Base-by-base conservation (phyloP, 169 alveolate genomes). In the Plasmodium adleri region DNA sequence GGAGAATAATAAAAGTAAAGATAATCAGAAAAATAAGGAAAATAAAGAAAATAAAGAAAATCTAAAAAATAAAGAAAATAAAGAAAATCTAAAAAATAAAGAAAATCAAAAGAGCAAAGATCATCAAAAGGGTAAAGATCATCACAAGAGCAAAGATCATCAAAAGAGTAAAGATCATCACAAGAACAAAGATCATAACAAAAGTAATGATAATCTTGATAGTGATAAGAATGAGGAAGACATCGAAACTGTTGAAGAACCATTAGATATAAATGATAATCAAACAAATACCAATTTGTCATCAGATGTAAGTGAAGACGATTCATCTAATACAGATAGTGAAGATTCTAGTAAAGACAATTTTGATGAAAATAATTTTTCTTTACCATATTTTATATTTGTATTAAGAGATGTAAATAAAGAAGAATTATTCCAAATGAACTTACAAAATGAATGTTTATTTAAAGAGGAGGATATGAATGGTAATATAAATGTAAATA, bases 331-430 rank as follows among this genome's bases (percentile, higher is more conserved):
- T 12, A 20, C 85, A 54, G 68, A 72, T 26, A 72, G 68, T 17
- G 54, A 52, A 4, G 47, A 59, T 3, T 32, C 47, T 6, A 24
- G 43, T 17, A 47, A 47, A 12, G 88, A 43, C 10, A 60, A 60
- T 24, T 32, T 45, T 15, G 74, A 22, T n/a, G 64, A 74, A 10
- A 59, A 76, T 15, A 43, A 52, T 17, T 50, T 76, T 22, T 52
- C 15, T 20, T 20, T 64, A 39, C 88, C 88, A 4, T 39, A 76
- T 64, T 76, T 76, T 52, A 39, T 76, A 17, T 76, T 76, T 59
- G 59, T 76, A 32, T 39, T 76, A 58, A 64, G 88, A 70, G 88
- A 76, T 56, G 20, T 67, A 6, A 64, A 67, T 17, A 32, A 15
- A 9, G 54, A 67, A 15, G 64, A 32, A 9, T 39, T 22, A 5